Evolutionary conservation across 257 asterid genomes (phyloP).

Genomic region (Nicotiana tomentosiformis): DNA sequence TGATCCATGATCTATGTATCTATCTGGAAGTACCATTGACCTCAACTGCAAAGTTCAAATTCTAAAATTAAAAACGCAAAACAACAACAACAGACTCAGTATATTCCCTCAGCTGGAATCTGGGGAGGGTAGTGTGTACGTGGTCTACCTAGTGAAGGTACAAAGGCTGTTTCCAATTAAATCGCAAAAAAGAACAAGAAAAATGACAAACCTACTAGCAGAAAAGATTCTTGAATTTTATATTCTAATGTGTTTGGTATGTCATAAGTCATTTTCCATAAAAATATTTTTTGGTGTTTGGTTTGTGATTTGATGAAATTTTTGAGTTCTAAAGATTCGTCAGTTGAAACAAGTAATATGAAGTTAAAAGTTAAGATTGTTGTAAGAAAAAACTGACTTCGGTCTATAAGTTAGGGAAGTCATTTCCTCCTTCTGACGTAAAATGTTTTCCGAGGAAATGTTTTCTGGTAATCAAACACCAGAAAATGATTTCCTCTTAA

Average conservation of each 20-base stretch:
- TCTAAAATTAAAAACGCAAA: background rate
- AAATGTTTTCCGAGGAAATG: background rate
- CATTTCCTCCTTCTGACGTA: background rate
- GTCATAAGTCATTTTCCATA: background rate
- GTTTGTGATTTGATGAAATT: background rate
- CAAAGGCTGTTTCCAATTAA: no score
- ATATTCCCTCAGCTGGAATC: no score
- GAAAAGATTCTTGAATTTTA: background rate
- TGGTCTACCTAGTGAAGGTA: no score
- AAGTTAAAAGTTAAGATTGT: background rate
- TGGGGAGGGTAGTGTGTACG: no score
- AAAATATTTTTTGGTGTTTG: background rate
- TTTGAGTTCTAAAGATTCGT: background rate
- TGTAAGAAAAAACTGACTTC: background rate
- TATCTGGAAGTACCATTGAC: slow-evolving; percentile 72
- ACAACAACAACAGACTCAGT: no score
- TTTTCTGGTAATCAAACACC: background rate
- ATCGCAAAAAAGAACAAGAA: background rate
- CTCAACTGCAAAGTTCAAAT: slow-evolving; percentile 45
- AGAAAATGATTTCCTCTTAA: background rate
- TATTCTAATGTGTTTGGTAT: background rate
- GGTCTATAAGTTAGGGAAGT: background rate
- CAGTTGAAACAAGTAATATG: background rate
- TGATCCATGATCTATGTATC: slow-evolving; percentile 74
- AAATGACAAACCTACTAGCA: background rate